These are phyloP conservation scores for Botrytis fragariae DNA, from an alignment of 2,329 filamentous ascomycete genomes.

Conservation along the genomic window DNA sequence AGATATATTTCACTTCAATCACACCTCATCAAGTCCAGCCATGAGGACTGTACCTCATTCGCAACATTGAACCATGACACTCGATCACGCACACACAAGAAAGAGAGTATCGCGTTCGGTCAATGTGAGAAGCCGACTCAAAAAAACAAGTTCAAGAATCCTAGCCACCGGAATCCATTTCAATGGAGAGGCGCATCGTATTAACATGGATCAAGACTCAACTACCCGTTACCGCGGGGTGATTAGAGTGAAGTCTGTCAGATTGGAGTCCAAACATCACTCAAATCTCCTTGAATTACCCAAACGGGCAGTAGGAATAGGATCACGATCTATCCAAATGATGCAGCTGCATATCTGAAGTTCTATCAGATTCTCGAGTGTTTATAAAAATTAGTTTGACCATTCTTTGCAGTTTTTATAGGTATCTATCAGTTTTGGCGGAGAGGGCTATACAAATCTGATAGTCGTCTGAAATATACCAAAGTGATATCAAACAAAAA, in stretches of 20 bases:
- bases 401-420: not conserved
- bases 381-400: not conserved
- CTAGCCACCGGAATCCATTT: not conserved
- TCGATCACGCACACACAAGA: rapidly evolving
- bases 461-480: not conserved
- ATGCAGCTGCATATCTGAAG: not conserved
- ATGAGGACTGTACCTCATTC: not conserved
- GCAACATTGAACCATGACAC: too few species aligned
- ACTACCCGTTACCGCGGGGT: not conserved
- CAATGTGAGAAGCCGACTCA: not conserved
- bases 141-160: not conserved
- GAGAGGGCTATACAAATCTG: not conserved
- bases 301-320: not conserved
- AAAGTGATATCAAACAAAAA: not conserved
- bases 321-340: not conserved
- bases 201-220: not conserved
- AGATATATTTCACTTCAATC: not conserved
- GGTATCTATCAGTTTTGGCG: not conserved
- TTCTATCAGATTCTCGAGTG: not conserved
- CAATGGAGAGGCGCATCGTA: not conserved
- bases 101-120: not conserved
- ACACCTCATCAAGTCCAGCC: not conserved
- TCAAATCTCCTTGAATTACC: not conserved
- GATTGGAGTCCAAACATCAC: not conserved
- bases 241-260: not conserved